Evolutionary conservation across 306 rosid genomes (phyloP).

Genomic region (Malus sieversii): DNA sequence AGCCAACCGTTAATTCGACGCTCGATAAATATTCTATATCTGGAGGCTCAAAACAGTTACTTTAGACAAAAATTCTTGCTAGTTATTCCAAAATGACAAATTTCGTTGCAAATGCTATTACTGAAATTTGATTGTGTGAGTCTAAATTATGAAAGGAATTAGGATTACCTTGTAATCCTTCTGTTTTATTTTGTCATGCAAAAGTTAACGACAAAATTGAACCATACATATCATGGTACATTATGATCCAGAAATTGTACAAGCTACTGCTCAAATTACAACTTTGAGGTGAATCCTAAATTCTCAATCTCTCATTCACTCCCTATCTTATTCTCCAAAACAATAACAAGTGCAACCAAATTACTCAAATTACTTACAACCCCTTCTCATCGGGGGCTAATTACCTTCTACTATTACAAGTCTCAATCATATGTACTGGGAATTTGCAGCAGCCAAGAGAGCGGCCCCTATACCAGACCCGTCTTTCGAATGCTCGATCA

Average conservation of each 20-base stretch:
- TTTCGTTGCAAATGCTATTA: no score
- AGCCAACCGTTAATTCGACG: no score
- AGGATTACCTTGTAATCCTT: no score
- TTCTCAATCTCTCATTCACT: not conserved
- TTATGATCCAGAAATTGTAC: not conserved
- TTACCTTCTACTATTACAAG: conserved; percentile 16
- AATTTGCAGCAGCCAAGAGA: conserved; percentile 89
- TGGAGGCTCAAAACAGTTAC: no score
- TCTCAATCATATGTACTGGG: conserved; percentile 38
- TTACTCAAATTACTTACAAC: not conserved
- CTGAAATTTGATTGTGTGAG: no score
- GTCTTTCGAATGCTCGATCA: conserved; percentile 68
- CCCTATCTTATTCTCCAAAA: not conserved
- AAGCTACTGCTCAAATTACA: not conserved
- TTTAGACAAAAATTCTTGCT: no score
- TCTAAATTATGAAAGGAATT: no score
- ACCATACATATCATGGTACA: not conserved
- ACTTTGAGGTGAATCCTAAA: not conserved
- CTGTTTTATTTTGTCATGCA: no score
- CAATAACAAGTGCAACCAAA: not conserved
- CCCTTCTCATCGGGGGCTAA: not conserved
- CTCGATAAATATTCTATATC: no score
- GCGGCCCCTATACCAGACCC: conserved; percentile 97
- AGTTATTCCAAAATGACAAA: no score
- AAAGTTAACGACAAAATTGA: not conserved